A percentile compares a stretch with the other conserved stretches of the same genome.
phyloP scores from a whole-genome alignment of 257 asterid genomes.

The Hygrophila difformis region DNA sequence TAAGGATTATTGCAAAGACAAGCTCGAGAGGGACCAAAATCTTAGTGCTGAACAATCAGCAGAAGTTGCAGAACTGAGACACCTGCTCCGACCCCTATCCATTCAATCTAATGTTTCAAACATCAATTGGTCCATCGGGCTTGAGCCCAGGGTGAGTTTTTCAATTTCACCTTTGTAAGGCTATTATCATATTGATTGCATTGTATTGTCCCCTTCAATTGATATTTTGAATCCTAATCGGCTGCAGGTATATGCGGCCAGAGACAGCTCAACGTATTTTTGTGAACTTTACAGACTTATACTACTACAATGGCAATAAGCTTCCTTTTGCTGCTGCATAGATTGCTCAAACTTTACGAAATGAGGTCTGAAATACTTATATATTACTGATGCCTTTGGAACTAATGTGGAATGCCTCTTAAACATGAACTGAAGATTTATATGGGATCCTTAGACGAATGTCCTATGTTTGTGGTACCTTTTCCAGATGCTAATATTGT shows the following conservation, averaged over 20 bases:
- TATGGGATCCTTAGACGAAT: no score
- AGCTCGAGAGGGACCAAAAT: slow-evolving; percentile 28
- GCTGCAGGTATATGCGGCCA: background rate
- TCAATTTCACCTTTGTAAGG: no score
- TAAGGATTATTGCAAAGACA: background rate
- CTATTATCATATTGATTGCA: no score
- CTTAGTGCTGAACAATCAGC: slow-evolving; percentile 23
- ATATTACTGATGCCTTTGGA: no score
- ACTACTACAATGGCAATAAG: slow-evolving; percentile 26
- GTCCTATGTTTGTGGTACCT: no score
- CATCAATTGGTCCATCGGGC: slow-evolving; percentile 9
- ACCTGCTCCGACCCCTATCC: background rate
- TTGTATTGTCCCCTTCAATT: no score
- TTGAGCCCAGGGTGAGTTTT: slow-evolving; percentile 29
- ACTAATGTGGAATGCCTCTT: no score
- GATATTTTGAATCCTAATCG: background rate
- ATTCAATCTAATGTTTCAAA: background rate
- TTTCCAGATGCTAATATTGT: no score
- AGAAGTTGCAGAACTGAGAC: slow-evolving; percentile 32
- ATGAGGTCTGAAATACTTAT: background rate
- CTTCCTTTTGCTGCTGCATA: slow-evolving; percentile 49
- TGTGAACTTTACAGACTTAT: background rate
- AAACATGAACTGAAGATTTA: no score
- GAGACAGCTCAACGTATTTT: background rate
- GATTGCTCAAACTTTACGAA: background rate